phyloP scores from a whole-genome alignment of 306 rosid species.

The Dalbergia oliveri region DNA sequence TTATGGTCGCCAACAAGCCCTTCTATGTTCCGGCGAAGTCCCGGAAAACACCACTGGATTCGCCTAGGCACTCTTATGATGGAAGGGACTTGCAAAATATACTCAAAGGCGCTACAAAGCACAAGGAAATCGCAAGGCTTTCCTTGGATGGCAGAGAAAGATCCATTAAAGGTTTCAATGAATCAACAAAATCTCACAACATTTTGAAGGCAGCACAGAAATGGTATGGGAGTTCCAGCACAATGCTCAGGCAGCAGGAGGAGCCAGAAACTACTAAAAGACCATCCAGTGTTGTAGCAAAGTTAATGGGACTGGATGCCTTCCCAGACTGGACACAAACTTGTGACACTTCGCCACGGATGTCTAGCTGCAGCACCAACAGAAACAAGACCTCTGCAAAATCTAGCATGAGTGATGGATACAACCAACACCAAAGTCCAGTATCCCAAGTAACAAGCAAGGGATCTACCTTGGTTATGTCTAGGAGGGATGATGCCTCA shows the following conservation, averaged over 20 bases:
- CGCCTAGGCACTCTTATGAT: slow-evolving; percentile 85
- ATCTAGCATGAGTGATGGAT: slow-evolving; percentile 55
- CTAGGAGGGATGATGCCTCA: slow-evolving; percentile 53
- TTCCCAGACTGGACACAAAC: slow-evolving; percentile 61
- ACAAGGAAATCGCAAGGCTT: slow-evolving; percentile 85
- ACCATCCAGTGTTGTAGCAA: slow-evolving; percentile 77
- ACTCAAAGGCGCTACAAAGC: slow-evolving; percentile 59
- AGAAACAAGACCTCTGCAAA: slow-evolving; percentile 50
- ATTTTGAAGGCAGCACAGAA: slow-evolving; percentile 56
- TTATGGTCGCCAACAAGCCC: slow-evolving; percentile 47
- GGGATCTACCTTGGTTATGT: slow-evolving; percentile 43
- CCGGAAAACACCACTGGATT: slow-evolving; percentile 54
- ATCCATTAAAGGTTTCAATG: slow-evolving; percentile 53
- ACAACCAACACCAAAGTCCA: slow-evolving; percentile 50
- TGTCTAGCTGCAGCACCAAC: slow-evolving; percentile 38
- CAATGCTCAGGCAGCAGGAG: slow-evolving; percentile 52
- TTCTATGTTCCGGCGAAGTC: slow-evolving; percentile 49
- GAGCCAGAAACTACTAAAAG: slow-evolving; percentile 69
- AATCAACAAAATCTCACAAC: slow-evolving; percentile 57
- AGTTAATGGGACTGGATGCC: slow-evolving; percentile 90
- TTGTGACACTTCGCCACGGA: slow-evolving; percentile 45
- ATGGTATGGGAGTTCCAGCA: slow-evolving; percentile 49
- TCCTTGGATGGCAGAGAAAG: slow-evolving; percentile 87
- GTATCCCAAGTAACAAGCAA: slow-evolving; percentile 49
- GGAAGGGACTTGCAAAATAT: slow-evolving; percentile 66